Percentiles rank a stretch among this genome's conserved stretches.
Conservation (phyloP, 2,329 filamentous ascomycete species). For the Aspergillus glaucus region DNA sequence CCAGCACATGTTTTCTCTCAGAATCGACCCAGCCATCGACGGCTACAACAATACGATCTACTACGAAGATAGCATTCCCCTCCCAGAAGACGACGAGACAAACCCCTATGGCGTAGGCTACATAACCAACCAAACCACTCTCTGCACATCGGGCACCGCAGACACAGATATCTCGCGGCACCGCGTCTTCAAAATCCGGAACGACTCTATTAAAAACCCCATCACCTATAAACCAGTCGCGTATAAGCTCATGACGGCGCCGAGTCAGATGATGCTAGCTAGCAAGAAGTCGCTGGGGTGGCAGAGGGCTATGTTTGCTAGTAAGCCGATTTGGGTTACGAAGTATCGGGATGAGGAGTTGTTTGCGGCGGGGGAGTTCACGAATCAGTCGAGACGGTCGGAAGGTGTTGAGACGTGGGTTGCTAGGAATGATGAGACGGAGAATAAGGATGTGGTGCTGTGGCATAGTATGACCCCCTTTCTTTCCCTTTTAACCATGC, state of each 20-base stretch:
- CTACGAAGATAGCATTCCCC: slow-evolving; percentile 55
- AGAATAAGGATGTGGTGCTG: slow-evolving; percentile 40
- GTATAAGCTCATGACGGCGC: slow-evolving; percentile 52
- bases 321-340: slow-evolving; percentile 51
- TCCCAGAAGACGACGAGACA: slow-evolving; percentile 46
- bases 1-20: slow-evolving; percentile 69
- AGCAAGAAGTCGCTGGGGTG: slow-evolving; percentile 42
- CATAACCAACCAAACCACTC: slow-evolving; percentile 42
- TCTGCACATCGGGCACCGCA: slow-evolving; percentile 43
- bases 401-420: slow-evolving; percentile 51
- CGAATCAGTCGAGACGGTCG: slow-evolving; percentile 51
- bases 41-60: slow-evolving; percentile 51
- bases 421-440: slow-evolving; percentile 40
- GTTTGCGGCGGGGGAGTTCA: slow-evolving; percentile 51
- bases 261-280: slow-evolving; percentile 54
- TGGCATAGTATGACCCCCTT: slow-evolving; percentile 31
- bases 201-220: slow-evolving; percentile 46
- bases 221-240: slow-evolving; percentile 50
- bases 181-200: slow-evolving; percentile 55
- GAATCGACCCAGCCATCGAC: slow-evolving; percentile 57
- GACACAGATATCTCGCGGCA: slow-evolving; percentile 44
- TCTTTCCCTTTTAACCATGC: too few species aligned
- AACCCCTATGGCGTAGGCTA: slow-evolving; percentile 51
- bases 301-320: slow-evolving; percentile 50
- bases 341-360: slow-evolving; percentile 49